Percentiles rank a stretch among this genome's conserved stretches.
These are phyloP conservation scores for Quercus robur DNA, from an alignment of 306 rosid species.

Conservation along the genomic window DNA sequence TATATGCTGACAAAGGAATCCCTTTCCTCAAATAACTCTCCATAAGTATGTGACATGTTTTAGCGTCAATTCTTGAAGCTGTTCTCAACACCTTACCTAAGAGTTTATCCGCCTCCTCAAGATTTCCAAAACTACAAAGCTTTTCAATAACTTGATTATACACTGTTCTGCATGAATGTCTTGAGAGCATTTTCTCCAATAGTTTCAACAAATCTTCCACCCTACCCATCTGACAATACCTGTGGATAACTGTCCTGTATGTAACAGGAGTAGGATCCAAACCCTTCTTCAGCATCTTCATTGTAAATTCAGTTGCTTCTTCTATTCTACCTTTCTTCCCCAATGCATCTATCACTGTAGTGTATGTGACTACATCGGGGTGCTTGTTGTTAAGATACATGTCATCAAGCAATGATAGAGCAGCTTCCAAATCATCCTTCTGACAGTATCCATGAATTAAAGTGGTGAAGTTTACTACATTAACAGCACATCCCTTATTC, in stretches of 20 bases:
- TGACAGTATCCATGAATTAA: slow-evolving; percentile 83
- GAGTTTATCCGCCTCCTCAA: slow-evolving; percentile 72
- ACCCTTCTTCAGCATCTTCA: slow-evolving; percentile 69
- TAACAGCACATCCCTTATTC: slow-evolving; percentile 70
- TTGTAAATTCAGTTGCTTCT: slow-evolving; percentile 57
- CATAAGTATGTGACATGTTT: slow-evolving; percentile 77
- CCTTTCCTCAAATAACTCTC: slow-evolving; percentile 63
- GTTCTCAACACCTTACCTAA: slow-evolving; percentile 78
- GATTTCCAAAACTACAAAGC: slow-evolving; percentile 71
- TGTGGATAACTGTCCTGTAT: slow-evolving; percentile 73
- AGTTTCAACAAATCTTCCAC: slow-evolving; percentile 69
- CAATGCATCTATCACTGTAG: slow-evolving; percentile 67
- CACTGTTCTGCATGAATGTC: slow-evolving; percentile 46
- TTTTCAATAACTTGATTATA: slow-evolving; percentile 86
- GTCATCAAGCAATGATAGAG: slow-evolving; percentile 75
- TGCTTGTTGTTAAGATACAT: slow-evolving; percentile 83
- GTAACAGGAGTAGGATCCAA: slow-evolving; percentile 83
- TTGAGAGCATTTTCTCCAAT: slow-evolving; percentile 65
- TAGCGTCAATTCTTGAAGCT: slow-evolving; percentile 75
- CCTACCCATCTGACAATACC: slow-evolving; percentile 53
- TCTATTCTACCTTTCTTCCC: slow-evolving; percentile 75
- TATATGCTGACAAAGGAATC: slow-evolving; percentile 62
- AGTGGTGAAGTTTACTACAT: slow-evolving; percentile 76
- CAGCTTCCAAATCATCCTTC: slow-evolving; percentile 69
- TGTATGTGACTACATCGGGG: slow-evolving; percentile 78